Conservation (phyloP, 2,329 filamentous ascomycete species). For the Hypoxylon sp. region DNA sequence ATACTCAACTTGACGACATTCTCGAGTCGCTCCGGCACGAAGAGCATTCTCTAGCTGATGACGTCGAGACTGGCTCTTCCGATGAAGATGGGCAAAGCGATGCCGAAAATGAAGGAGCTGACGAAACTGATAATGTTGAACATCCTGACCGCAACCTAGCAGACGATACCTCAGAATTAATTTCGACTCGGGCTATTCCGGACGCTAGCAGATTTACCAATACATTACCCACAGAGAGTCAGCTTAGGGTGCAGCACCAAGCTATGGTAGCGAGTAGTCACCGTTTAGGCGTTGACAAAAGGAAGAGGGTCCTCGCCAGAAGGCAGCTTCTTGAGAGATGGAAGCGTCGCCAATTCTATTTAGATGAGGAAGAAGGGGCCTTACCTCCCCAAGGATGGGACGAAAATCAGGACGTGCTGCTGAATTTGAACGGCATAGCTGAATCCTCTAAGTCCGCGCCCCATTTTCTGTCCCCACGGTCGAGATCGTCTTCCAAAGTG, state of each 20-base stretch:
- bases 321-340: conserved; percentile 78
- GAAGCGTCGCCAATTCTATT: conserved; percentile 83
- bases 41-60: conserved; percentile 41
- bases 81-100: conserved; percentile 50
- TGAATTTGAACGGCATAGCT: conserved; percentile 55
- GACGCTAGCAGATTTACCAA: conserved; percentile 53
- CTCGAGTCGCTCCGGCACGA: conserved; percentile 53
- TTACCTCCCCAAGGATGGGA: conserved; percentile 75
- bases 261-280: conserved; percentile 56
- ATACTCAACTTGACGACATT: conserved; percentile 53
- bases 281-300: conserved; percentile 57
- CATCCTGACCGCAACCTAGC: conserved; percentile 20
- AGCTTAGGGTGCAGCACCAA: conserved; percentile 58
- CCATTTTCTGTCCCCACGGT: conserved; percentile 65
- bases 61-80: conserved; percentile 48
- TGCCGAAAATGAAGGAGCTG: conserved; percentile 41
- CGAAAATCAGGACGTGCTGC: conserved; percentile 71
- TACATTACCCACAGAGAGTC: conserved; percentile 59
- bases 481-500: conserved; percentile 84
- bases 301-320: conserved; percentile 61
- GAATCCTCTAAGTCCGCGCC: conserved; percentile 63
- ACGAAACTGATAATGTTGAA: conserved; percentile 43
- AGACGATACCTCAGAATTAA: conserved; percentile 21
- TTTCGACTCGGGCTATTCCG: conserved; percentile 34
- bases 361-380: conserved; percentile 87